Base-by-base conservation (phyloP, 495 filamentous ascomycete species). In the Penicillium macrosclerotiorum region DNA sequence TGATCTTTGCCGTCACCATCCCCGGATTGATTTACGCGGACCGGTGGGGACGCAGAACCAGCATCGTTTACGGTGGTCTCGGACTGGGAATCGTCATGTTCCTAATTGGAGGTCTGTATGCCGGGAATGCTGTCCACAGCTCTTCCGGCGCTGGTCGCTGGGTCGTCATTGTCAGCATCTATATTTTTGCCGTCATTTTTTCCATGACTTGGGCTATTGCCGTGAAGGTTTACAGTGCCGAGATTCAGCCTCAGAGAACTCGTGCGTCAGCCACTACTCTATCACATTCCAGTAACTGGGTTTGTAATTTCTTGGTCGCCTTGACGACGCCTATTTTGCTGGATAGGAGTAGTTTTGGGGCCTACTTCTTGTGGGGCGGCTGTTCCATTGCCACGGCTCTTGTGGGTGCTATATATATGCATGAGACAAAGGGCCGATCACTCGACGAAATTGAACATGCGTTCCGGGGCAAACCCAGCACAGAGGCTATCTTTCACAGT, bases 261-360 rank as follows among this genome's bases (percentile, higher is more conserved):
- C 65, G 80, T 7, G 76, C 78, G 12, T 69, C 65, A 9, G 76
- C 77, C 1, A 74, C 69, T 1, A 64, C 68, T 8, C 50, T 78
- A 3, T 61, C 70, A 1, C 71, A 79, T 49, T 67, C 69, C 5
- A 66, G 66, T 24, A 80, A 81, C 45, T 80, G 76, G 74, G 23
- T 68, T 8, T 51, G 68, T 8, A 86, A 86, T 52, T 86, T 78
- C 58, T 54, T 86, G n/a, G 75, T 86, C 2, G 83, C 83, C 1
- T 70, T 86, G 37, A 72, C 75, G 4, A 82, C 82, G 0, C 84
- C 83, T 0, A 74, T 85, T 6, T 63, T 88, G 12, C 64, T 87
- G 11, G 74, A 75, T 0, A 71, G 69, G 4, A 79, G 72, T 5
- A 71, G 68, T 5, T 84, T 60, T 30, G 80, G 78, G 1, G 74